Base-by-base conservation (phyloP, 805 yeast genomes). In the Brettanomyces naardenensis region DNA sequence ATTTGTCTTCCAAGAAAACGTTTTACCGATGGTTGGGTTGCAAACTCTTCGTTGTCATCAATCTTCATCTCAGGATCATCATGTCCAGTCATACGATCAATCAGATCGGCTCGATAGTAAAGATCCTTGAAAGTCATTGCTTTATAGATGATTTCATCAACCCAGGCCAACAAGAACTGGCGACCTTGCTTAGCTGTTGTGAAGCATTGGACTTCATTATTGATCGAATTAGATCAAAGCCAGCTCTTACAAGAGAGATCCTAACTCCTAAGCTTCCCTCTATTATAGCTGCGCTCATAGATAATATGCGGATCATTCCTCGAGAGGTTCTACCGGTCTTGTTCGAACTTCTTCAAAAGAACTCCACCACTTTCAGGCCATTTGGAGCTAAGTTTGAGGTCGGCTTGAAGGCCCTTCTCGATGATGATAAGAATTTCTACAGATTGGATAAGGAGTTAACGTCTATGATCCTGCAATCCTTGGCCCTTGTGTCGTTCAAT, bases 341-440 rank as follows among this genome's bases (percentile, higher is more conserved):
- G 40, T 60, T 62, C 42, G 61, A 56, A 23, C 52, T 80, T 19
- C 61, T 81, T 25, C 54, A 59, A 29, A 62, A 71, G 40, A 82
- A 86, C 51, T 71, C 94, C 1, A 83, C 92, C 2, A 81, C 94
- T 2, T 84, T 85, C 53, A 73, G 89, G 56, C 95, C 95, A 11
- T 80, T 69, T 60, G 81, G 80, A 4, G 71, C 75, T 41, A 80
- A 77, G 48, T 75, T 73, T 45, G 76, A 78, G 47, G 56, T 53
- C 10, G 69, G 64, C 22, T 57, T 78, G 22, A 41, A 62, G 7
- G 47, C 45, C 5, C 52, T 73, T 41, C 56, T 68, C 28, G 52
- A 42, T 28, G 54, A 48, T 38, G 62, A 52, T 28, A 48, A 40
- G 5, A 60, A 54, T 50, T 69, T 61, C 47, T 51, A 53, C 13